These are phyloP conservation scores for Neurospora hispaniola DNA, from an alignment of 495 filamentous ascomycete genomes.

Conservation along the genomic window DNA sequence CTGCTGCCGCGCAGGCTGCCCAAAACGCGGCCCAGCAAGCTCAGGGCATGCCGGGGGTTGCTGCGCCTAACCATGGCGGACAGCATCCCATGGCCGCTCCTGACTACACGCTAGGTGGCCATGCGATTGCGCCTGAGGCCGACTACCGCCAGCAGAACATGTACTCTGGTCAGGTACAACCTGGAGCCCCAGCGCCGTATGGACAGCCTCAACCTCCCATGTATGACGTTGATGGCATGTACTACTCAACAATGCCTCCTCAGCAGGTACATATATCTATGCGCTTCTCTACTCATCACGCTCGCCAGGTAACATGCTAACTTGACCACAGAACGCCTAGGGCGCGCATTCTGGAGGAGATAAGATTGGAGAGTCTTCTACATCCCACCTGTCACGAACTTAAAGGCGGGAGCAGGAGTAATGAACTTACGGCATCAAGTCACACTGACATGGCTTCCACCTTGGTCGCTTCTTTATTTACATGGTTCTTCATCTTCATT, in stretches of 20 bases:
- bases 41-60: slow-evolving; percentile 51
- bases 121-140: slow-evolving; percentile 47
- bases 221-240: slow-evolving; percentile 78
- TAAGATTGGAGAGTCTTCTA: background rate
- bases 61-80: slow-evolving; percentile 47
- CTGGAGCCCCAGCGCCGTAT: slow-evolving; percentile 57
- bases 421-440: background rate
- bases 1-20: slow-evolving; percentile 42
- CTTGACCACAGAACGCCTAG: slow-evolving; percentile 19
- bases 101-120: slow-evolving; percentile 44
- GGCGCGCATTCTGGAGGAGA: background rate
- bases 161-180: slow-evolving; percentile 67
- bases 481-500: background rate
- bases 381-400: background rate
- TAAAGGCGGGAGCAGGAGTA: background rate
- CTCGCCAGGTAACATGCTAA: slow-evolving; percentile 2
- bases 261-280: slow-evolving; percentile 57
- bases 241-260: slow-evolving; percentile 71
- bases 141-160: slow-evolving; percentile 71
- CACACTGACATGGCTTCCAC: background rate
- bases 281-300: background rate
- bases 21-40: slow-evolving; percentile 38
- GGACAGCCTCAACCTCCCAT: slow-evolving; percentile 62
- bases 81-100: slow-evolving; percentile 45
- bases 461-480: background rate